phyloP scores from a whole-genome alignment of 176 grass and related monocot genomes.

The Oryza officinalis region DNA sequence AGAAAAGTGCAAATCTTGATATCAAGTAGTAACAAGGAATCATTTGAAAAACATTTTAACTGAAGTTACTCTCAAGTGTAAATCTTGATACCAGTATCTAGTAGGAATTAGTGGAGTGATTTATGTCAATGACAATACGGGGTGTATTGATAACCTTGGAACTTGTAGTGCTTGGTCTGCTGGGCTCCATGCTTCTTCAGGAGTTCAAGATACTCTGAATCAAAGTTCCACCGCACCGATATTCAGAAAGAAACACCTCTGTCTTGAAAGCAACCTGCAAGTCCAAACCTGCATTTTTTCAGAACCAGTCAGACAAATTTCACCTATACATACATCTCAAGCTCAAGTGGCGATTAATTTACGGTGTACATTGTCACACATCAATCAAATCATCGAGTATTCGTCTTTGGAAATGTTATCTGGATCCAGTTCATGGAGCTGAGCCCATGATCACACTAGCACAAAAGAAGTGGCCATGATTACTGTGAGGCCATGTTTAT shows the following conservation, averaged over 20 bases:
- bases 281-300: conserved; percentile 11
- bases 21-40: not conserved
- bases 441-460: conserved; percentile 25
- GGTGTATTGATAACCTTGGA: conserved; percentile 40
- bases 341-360: not conserved
- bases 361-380: not conserved
- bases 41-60: not conserved
- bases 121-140: not conserved
- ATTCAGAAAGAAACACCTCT: conserved; percentile 49
- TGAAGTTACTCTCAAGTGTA: not conserved
- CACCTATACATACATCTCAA: not conserved
- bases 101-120: not conserved
- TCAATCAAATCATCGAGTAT: conserved; percentile 28
- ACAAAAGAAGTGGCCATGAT: conserved; percentile 37
- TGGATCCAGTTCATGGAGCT: conserved; percentile 12
- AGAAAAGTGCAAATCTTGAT: not conserved
- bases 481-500: conserved; percentile 4
- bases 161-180: conserved; percentile 52
- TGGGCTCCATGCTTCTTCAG: conserved; percentile 52
- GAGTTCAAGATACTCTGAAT: conserved; percentile 30
- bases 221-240: conserved; percentile 28
- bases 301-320: conserved; percentile 23
- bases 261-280: conserved; percentile 62
- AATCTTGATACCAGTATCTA: not conserved
- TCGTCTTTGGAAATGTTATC: conserved; percentile 38